Percentiles rank a stretch among this genome's conserved stretches.
Evolutionary conservation across 2,329 filamentous ascomycete species (phyloP).

Genomic region (Aspergillus hiratsukae): DNA sequence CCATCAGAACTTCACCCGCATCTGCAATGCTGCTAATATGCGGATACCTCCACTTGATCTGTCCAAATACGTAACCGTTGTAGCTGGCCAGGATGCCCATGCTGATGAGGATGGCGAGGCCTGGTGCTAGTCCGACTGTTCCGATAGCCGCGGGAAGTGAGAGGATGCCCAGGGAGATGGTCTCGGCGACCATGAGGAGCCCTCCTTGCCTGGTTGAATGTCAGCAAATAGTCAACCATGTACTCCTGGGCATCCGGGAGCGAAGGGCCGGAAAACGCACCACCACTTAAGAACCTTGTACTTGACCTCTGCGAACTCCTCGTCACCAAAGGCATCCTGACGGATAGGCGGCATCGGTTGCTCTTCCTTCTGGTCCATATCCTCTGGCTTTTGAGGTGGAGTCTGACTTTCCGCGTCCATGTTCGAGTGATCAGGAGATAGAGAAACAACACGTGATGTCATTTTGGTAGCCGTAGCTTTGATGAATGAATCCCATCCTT

Average conservation of each 20-base stretch:
- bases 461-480: no score
- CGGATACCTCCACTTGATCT: conserved; percentile 53
- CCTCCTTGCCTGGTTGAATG: no score
- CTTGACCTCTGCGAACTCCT: conserved; percentile 38
- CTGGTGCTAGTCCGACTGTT: conserved; percentile 48
- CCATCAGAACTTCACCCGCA: conserved; percentile 58
- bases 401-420: no score
- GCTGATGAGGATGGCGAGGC: conserved; percentile 48
- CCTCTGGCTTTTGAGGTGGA: no score
- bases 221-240: conserved; percentile 11
- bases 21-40: conserved; percentile 63
- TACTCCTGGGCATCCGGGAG: no score
- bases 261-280: conserved; percentile 11
- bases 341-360: no score
- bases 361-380: no score
- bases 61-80: conserved; percentile 54
- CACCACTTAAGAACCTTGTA: conserved; percentile 47
- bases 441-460: no score
- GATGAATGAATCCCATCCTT: no score
- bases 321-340: conserved; percentile 31
- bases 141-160: conserved; percentile 51
- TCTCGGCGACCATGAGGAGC: conserved; percentile 51
- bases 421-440: no score
- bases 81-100: conserved; percentile 53
- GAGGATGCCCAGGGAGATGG: conserved; percentile 52